Evolutionary conservation across 768 basidiomycete species (phyloP).

Genomic region (Termitomyces sp.): DNA sequence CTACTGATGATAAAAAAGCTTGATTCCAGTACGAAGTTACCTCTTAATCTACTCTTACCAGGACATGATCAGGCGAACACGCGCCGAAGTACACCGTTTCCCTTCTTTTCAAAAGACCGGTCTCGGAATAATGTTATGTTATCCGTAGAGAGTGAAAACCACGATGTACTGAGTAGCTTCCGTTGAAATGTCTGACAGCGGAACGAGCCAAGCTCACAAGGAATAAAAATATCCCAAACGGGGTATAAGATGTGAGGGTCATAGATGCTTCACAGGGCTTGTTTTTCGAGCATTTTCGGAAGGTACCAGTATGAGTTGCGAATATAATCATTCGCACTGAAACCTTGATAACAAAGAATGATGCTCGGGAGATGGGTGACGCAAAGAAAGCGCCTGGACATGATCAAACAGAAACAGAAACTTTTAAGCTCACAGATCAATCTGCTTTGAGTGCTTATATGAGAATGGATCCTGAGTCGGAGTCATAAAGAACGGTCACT

Average conservation of each 20-base stretch:
- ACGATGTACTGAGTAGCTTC: neutral
- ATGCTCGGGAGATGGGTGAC: conserved; percentile 2
- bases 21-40: neutral
- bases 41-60: neutral
- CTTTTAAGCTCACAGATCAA: neutral
- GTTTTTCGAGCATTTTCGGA: conserved; percentile 34
- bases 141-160: neutral
- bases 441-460: neutral
- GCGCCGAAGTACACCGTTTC: neutral
- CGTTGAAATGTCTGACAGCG: conserved; percentile 46
- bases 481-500: neutral
- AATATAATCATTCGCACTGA: conserved; percentile 26
- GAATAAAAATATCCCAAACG: conserved; percentile 12
- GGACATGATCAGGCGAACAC: neutral
- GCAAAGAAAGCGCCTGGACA: neutral
- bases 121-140: neutral
- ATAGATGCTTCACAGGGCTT: conserved; percentile 45
- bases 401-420: neutral
- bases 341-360: conserved; percentile 17
- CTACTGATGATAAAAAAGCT: neutral
- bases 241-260: conserved; percentile 34
- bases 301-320: conserved; percentile 31
- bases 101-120: neutral
- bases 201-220: conserved; percentile 55
- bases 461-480: neutral